Evolutionary conservation across 495 filamentous ascomycete species (phyloP).

Genomic region (Chaetomium cochliodes): DNA sequence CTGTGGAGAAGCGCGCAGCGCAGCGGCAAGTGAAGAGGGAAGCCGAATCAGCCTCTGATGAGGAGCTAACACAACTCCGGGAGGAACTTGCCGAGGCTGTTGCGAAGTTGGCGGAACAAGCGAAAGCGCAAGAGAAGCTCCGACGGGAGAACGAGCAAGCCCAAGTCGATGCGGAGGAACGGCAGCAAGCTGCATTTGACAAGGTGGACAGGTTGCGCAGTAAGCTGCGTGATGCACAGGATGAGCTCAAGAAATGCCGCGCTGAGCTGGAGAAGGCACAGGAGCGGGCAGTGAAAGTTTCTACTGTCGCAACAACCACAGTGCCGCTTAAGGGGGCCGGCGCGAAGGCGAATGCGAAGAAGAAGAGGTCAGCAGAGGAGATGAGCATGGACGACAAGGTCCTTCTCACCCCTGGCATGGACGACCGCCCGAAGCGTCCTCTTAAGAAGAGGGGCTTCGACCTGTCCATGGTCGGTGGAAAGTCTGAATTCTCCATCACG

Average conservation of each 20-base stretch:
- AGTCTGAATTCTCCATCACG: conserved; percentile 89
- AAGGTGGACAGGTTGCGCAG: conserved; percentile 65
- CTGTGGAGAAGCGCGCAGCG: conserved; percentile 50
- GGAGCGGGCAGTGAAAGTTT: conserved; percentile 26
- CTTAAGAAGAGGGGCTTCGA: conserved; percentile 54
- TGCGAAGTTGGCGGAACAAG: conserved; percentile 43
- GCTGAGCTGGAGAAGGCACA: conserved; percentile 44
- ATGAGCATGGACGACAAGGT: conserved; percentile 35
- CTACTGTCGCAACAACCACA: conserved; percentile 29
- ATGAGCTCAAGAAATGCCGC: conserved; percentile 63
- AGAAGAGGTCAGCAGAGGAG: conserved; percentile 40
- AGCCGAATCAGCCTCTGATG: conserved; percentile 28
- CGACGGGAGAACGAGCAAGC: conserved; percentile 42
- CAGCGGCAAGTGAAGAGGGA: conserved; percentile 53
- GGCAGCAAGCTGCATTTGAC: conserved; percentile 59
- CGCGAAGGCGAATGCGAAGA: conserved; percentile 37
- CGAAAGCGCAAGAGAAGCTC: conserved; percentile 42
- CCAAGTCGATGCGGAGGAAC: conserved; percentile 51
- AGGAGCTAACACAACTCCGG: conserved; percentile 41
- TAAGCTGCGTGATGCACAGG: conserved; percentile 65
- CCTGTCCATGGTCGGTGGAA: conserved; percentile 67
- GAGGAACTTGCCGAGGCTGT: conserved; percentile 38
- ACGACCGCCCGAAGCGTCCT: conserved; percentile 37
- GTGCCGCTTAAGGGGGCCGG: conserved; percentile 40
- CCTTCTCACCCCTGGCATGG: conserved; percentile 40